Base-by-base conservation (phyloP, 1,139 yeast genomes). In the Geotrichum candidum region DNA sequence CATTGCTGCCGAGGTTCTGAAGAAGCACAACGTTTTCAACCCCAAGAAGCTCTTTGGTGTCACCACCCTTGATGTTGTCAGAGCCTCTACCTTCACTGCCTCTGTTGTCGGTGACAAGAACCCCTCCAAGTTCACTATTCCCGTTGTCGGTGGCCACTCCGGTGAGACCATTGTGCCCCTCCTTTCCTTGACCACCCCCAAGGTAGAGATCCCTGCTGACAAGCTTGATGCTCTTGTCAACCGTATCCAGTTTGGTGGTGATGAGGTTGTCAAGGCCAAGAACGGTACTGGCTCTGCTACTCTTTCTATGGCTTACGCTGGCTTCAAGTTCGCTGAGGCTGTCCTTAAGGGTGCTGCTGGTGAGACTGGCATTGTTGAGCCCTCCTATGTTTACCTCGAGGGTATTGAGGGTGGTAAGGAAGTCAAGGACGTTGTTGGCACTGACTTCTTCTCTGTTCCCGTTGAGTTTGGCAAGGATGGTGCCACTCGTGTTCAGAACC, bases 171-270 rank as follows among this genome's bases (percentile, higher is more conserved):
- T 90, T 76, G 95, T 90, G 18, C 18, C 18, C 18, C 18, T 18
- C 18, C 18, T 18, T 62, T 97, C 98, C 69, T 79, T 92, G 69
- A 84, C 89, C 73, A 70, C 75, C 57, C 33, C 77, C 18, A 18
- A 18, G 18, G 18, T 18, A 1, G 33, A 29, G 33, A 6, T 29
- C 33, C 7, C 33, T 60, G 84, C 88, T 70, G 33, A 29, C 56
- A 79, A 82, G 70, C 81, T 86, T 72, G 89, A 85, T 73, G 82
- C 84, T 63, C 82, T 91, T 70, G 82, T 90, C 72, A 84, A 89
- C 82, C 86, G 97, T 78, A 90, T 91, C 74, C 97, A 91, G 79
- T 90, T 87, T 74, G 98, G 97, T 74, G 97, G 97, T 78, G 97
- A 92, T 74, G 97, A 92, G 80, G 96, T 92, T 69, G 97, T 92